Conservation (phyloP, 2,329 filamentous ascomycete species). For the Colletotrichum tabaci region DNA sequence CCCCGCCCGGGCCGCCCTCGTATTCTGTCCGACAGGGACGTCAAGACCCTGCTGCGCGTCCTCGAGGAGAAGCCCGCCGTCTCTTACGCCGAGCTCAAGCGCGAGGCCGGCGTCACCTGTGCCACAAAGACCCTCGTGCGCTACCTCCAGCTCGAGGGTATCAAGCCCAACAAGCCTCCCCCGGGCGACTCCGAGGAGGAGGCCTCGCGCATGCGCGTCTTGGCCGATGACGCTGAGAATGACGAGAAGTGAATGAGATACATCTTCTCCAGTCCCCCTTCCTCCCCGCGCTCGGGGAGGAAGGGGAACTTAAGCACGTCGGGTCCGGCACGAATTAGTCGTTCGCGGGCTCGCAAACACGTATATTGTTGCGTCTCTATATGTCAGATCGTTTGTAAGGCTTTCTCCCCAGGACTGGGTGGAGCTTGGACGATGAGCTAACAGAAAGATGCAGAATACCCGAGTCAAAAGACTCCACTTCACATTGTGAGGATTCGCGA, state of each 20-base stretch:
- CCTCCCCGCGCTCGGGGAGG: background rate
- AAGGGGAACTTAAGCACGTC: background rate
- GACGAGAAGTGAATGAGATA: conserved; percentile 27
- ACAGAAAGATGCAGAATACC: background rate
- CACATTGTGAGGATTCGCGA: background rate
- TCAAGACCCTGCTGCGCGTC: conserved; percentile 39
- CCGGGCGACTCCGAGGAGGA: conserved; percentile 41
- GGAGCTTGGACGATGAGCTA: background rate
- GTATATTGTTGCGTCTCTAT: background rate
- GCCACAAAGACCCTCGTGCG: conserved; percentile 40
- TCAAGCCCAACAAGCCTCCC: conserved; percentile 41
- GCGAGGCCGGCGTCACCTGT: conserved; percentile 36
- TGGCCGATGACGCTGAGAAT: conserved; percentile 24
- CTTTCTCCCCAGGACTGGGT: background rate
- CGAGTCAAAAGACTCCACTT: background rate
- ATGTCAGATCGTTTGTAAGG: conserved; percentile 30
- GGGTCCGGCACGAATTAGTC: background rate
- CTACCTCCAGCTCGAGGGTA: conserved; percentile 40
- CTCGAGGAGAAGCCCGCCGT: conserved; percentile 39
- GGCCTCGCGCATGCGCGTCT: conserved; percentile 33
- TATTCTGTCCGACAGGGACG: conserved; percentile 40
- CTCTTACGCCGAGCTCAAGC: conserved; percentile 40
- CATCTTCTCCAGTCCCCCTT: too few species aligned
- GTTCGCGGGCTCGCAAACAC: background rate
- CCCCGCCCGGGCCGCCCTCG: conserved; percentile 37